Evolutionary conservation across 768 basidiomycete genomes (phyloP), one percentile per base, ranked within the genome.

Genomic region (Russula sp.): DNA sequence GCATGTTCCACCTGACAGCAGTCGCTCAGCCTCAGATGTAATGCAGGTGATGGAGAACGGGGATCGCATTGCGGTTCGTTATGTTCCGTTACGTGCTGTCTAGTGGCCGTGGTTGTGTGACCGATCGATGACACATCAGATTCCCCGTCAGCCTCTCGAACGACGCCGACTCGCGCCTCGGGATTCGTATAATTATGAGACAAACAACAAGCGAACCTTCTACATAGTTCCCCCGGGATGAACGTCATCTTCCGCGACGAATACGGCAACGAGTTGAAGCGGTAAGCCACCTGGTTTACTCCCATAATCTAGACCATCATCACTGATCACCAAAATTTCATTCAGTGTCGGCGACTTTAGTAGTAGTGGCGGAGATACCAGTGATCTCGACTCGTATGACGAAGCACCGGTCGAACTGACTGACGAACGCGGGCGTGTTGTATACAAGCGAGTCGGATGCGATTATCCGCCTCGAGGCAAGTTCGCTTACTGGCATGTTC

Each of bases 141-240:
- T 65, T 28, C 59, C 64, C 40, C 64, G 59, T 30, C 59, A 51
- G 34, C 36, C 59, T 50, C 18, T n/a, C 13, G 64, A 65, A 24
- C 50, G 48, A 42, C 54, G 54, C 34, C 58, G 53, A 36, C 16
- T 59, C 49, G 53, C 10, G 13, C 38, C n/a, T 14, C 49, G 13
- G 13, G 49, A 14, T 10, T 28, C 67, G n/a, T 26, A 58, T 22
- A 40, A 26, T 53, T 65, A 40, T 26, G 28, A 5, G 11, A 28
- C 49, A 8, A 60, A 57, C 18, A 18, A 34, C 8, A 42, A 67
- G 30, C 68, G 66, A 14, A 69, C 68, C 3, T 69, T 54, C 60
- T 69, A 69, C 60, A 60, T 69, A 52, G 55, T 69, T 22, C 68
- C 68, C 68, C 68, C 2, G 68, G 68, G n/a, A 69, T 69, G 68